Evolutionary conservation across 148 eudicot species (phyloP), one percentile per base, ranked within the genome.

Genomic region (Amaranthus hypochondriacus): DNA sequence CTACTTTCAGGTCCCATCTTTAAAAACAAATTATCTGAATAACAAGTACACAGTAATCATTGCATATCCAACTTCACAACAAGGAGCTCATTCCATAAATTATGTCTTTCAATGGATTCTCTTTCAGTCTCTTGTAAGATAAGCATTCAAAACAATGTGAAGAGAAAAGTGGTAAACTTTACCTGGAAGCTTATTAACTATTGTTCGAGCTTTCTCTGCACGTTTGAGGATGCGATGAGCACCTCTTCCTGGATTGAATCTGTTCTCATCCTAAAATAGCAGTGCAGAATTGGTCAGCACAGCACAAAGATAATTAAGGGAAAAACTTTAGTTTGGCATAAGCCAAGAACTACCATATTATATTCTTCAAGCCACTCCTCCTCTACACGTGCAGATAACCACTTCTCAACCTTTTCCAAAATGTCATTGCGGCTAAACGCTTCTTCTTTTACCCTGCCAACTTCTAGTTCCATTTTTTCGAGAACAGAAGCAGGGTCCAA

Each of bases 301-400:
- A 42, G 50, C 42, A 62, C 10, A 56, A 67, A 48, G 59, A 61
- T 51, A 15, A 76, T 2, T 28, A 52, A 57, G 18, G 52, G 39
- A 71, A 48, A 47, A 49, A 59, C 49, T 44, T 75, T 75, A 71
- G 48, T 48, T 18, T 28, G 5, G 39, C 12, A 10, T 7, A 64
- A 75, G 10, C 56, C 15, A 47, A 69, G 70, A 55, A 62, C 39
- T 68, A 96, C 99, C 96, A 84, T 85, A 68, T 92, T 89, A 73
- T 92, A 96, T 49, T 96, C 89, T 77, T 96, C 97, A 46, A 96
- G 96, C 99, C 99, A 96, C 79, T 86, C 83, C 79, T 96, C 99
- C 82, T 96, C 99, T 56, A 92, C 99, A 77, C 99, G 83, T 50
- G 97, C 99, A 68, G 72, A 88, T 82, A 90, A 67, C 97, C 97